Evolutionary conservation across 2,329 filamentous ascomycete genomes (phyloP), one percentile per base, ranked within the genome.

Genomic region (Beauveria caledonica): DNA sequence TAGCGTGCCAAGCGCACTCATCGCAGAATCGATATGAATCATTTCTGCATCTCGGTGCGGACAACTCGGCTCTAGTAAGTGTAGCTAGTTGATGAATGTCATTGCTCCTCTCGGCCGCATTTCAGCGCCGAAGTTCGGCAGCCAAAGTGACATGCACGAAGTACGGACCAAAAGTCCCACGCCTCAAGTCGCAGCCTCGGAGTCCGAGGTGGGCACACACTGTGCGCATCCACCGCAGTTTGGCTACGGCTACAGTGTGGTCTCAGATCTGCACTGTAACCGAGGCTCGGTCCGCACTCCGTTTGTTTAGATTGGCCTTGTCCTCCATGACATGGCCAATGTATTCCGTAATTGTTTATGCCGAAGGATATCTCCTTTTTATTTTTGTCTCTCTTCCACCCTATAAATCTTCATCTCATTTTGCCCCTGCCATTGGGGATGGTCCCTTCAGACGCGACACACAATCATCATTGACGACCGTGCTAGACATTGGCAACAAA

Each of bases 1-100:
- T 42, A 44, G 36, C 15, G 17, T 42, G 66, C 15, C 65, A 64
- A 5, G 68, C 15, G 19, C 11, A 17, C 19, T 25, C 44, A 23
- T 50, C 49, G 36, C 29, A 21, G n/a, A 29, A 23, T 39, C 49
- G n/a, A 23, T 27, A 13, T 36, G 21, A 15, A 33, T 19, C 29
- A n/a, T n/a, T 29, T 46, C 17, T 27, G 50, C 51, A 27, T n/a
- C 33, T 53, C 21, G 49, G 49, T 27, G 36, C 15, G 40, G 25
- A 53, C 33, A 36, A 36, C 33, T 36, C 33, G 33, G 44, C 19
- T 21, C 25, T 17, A 23, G 19, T 46, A 46, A 46, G 23, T 10
- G 9, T 46, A 3, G 21, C 19, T 19, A 27, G 36, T 9, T 36
- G 23, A 27, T 27, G 9, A 19, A 53, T 17, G 21, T n/a, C 27